Evolutionary conservation across 768 basidiomycete genomes (phyloP).

Genomic region (Solioccasus polychromus): DNA sequence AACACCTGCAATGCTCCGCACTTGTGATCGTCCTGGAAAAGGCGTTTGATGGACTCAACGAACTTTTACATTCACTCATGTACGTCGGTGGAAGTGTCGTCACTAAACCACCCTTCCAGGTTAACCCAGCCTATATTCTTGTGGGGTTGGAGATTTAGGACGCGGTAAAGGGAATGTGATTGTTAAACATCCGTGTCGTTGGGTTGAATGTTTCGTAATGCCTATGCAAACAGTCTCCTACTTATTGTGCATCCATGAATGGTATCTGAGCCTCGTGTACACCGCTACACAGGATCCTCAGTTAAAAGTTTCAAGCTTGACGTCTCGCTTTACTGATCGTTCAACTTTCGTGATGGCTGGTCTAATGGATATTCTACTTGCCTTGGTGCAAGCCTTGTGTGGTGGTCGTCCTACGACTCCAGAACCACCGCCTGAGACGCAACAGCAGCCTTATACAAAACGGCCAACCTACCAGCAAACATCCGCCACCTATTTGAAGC

Average conservation of each 20-base stretch:
- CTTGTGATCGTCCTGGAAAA: slow-evolving; percentile 80
- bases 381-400: slow-evolving; percentile 23
- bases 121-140: slow-evolving; percentile 74
- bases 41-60: slow-evolving; percentile 64
- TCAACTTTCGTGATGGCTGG: slow-evolving; percentile 14
- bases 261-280: neutral
- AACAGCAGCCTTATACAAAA: slow-evolving; percentile 5
- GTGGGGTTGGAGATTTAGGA: slow-evolving; percentile 79
- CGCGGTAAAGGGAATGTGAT: slow-evolving; percentile 30
- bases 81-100: slow-evolving; percentile 88
- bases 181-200: slow-evolving; percentile 18
- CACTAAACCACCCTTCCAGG: slow-evolving; percentile 73
- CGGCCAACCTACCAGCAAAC: slow-evolving; percentile 14
- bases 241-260: slow-evolving; percentile 11
- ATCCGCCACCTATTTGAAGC: too few species aligned
- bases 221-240: slow-evolving; percentile 4
- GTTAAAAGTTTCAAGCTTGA: neutral
- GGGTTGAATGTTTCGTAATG: slow-evolving; percentile 19
- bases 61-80: slow-evolving; percentile 85
- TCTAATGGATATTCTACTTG: slow-evolving; percentile 26
- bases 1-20: slow-evolving; percentile 72
- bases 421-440: slow-evolving; percentile 8
- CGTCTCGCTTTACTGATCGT: neutral
- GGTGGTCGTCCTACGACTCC: slow-evolving; percentile 17
- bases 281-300: too few species aligned